Percentiles rank a stretch among this genome's conserved stretches.
phyloP scores from a whole-genome alignment of 2,329 filamentous ascomycete species.

The Fusarium pseudonygamai region DNA sequence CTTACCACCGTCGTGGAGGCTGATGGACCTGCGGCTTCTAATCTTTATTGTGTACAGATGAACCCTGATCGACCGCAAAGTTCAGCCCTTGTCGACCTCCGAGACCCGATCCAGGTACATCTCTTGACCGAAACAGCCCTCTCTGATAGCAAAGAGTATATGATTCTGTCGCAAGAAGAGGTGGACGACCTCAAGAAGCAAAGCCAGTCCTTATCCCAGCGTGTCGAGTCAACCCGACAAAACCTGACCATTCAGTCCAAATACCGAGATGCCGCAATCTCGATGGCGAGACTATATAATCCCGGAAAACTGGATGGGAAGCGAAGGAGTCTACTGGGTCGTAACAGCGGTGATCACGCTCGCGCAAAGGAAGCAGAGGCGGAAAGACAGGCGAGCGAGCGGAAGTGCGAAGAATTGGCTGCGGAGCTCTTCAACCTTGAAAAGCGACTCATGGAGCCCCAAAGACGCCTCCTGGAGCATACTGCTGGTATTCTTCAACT shows the following conservation, averaged over 20 bases:
- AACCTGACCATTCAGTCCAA: conserved; percentile 92
- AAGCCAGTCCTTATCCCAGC: conserved; percentile 73
- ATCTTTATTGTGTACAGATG: conserved; percentile 51
- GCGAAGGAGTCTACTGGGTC: conserved; percentile 60
- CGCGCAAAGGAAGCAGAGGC: conserved; percentile 72
- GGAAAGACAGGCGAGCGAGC: conserved; percentile 78
- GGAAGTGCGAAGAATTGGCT: conserved; percentile 86
- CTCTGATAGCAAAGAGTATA: conserved; percentile 84
- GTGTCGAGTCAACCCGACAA: conserved; percentile 82
- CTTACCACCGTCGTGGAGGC: neutral
- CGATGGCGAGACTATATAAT: conserved; percentile 82
- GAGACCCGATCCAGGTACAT: conserved; percentile 85
- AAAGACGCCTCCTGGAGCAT: conserved; percentile 83
- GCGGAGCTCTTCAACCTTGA: conserved; percentile 83
- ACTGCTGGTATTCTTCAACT: conserved; percentile 92
- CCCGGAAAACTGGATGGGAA: conserved; percentile 60
- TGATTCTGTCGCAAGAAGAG: conserved; percentile 90
- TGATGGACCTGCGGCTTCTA: conserved; percentile 2
- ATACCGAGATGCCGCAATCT: conserved; percentile 90
- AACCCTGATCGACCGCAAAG: conserved; percentile 63
- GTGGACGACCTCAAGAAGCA: conserved; percentile 93
- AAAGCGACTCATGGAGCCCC: conserved; percentile 77
- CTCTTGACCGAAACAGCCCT: conserved; percentile 93
- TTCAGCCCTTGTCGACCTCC: conserved; percentile 67
- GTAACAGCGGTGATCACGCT: conserved; percentile 60